Evolutionary conservation across 805 yeast species (phyloP).

Genomic region (Candida palmyrensis): DNA sequence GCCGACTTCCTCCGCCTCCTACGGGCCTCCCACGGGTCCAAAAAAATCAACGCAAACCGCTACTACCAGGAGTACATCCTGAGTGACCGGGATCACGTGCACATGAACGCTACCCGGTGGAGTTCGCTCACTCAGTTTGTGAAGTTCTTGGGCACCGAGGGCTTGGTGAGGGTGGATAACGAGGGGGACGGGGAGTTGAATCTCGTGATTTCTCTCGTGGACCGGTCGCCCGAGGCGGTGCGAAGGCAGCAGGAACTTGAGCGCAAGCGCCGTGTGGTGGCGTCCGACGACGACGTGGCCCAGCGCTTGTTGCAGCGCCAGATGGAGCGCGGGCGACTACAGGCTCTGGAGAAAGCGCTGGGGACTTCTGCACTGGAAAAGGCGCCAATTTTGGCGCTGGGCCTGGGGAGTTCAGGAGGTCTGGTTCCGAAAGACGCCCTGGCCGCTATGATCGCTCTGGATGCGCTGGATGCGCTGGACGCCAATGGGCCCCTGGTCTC

Average conservation of each 20-base stretch:
- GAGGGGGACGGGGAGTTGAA: slow-evolving; percentile 27
- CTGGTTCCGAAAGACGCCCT: too few species aligned
- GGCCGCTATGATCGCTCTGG: too few species aligned
- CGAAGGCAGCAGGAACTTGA: slow-evolving; percentile 32
- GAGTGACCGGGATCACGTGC: slow-evolving; percentile 75
- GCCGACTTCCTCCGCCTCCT: slow-evolving; percentile 60
- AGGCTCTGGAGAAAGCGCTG: slow-evolving; percentile 1
- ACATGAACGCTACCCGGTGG: slow-evolving; percentile 88
- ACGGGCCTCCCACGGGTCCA: slow-evolving; percentile 73
- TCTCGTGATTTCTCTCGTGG: slow-evolving; percentile 27
- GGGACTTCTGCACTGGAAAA: too few species aligned
- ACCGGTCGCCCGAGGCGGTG: slow-evolving; percentile 42
- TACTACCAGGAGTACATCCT: slow-evolving; percentile 85
- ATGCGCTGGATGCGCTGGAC: too few species aligned
- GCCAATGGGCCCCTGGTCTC: too few species aligned
- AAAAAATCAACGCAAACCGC: slow-evolving; percentile 70
- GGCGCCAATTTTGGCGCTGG: too few species aligned
- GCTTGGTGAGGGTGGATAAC: slow-evolving; percentile 47
- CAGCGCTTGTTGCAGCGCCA: slow-evolving; percentile 45
- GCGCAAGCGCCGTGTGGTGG: slow-evolving; percentile 29
- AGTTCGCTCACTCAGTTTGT: slow-evolving; percentile 63
- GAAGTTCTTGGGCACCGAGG: slow-evolving; percentile 50
- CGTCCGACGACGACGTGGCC: slow-evolving; percentile 43
- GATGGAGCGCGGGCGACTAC: slow-evolving; percentile 40
- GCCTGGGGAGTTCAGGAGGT: too few species aligned